Evolutionary conservation across 495 filamentous ascomycete species (phyloP).

Genomic region (Astrothelium macrocarpum): DNA sequence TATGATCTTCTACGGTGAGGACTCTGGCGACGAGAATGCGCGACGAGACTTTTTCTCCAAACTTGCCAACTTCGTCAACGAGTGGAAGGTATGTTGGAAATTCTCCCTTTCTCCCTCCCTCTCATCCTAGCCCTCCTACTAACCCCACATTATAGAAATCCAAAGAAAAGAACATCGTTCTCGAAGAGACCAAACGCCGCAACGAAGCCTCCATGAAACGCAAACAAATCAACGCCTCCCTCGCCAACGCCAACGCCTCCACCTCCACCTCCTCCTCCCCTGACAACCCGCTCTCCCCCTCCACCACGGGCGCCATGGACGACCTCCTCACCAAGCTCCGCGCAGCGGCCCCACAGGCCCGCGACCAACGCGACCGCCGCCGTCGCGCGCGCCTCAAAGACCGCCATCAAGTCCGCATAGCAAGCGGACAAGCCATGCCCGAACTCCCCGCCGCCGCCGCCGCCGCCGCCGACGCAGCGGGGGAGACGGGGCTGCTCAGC

Average conservation of each 20-base stretch:
- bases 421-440: slow-evolving; percentile 75
- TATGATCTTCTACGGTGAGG: slow-evolving; percentile 94
- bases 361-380: slow-evolving; percentile 78
- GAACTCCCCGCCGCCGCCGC: slow-evolving; percentile 39
- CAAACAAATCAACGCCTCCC: slow-evolving; percentile 53
- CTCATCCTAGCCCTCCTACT: not conserved
- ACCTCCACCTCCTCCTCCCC: slow-evolving; percentile 23
- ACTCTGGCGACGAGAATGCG: slow-evolving; percentile 84
- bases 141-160: slow-evolving; percentile 52
- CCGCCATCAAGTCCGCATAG: slow-evolving; percentile 82
- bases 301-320: slow-evolving; percentile 87
- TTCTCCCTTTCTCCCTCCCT: not conserved
- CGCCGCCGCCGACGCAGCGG: slow-evolving; percentile 33
- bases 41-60: slow-evolving; percentile 94
- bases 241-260: slow-evolving; percentile 39
- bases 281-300: slow-evolving; percentile 55
- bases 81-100: slow-evolving; percentile 66
- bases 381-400: slow-evolving; percentile 82
- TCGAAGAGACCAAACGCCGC: slow-evolving; percentile 73
- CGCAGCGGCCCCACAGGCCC: slow-evolving; percentile 79
- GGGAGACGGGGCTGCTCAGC: slow-evolving; percentile 12
- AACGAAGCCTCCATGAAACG: slow-evolving; percentile 88
- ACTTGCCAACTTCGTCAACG: slow-evolving; percentile 78
- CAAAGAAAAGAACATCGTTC: slow-evolving; percentile 73
- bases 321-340: slow-evolving; percentile 90